A percentile compares a stretch with the other conserved stretches of the same genome.
Conservation (phyloP, 108 stramenopile species). For the Aurantiochytrium sp. region DNA sequence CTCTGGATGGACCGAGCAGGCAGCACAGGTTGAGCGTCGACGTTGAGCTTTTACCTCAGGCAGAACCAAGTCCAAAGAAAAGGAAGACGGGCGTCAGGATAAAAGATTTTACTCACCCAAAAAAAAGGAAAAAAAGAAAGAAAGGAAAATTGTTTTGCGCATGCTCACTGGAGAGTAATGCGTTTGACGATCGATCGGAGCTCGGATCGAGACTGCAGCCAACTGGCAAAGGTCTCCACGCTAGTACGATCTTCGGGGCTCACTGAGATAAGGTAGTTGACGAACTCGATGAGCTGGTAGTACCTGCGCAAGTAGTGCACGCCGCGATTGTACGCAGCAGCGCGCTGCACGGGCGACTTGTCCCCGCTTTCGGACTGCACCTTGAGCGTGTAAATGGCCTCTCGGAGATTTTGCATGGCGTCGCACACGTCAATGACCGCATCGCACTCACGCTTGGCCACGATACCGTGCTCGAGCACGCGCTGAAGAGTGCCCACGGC, state of each 20-base stretch:
- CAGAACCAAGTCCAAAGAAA: too few species aligned
- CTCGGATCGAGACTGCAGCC: neutral
- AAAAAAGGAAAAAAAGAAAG: neutral
- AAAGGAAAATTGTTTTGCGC: too few species aligned
- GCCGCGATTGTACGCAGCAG: neutral
- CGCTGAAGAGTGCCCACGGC: neutral
- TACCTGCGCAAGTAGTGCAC: neutral
- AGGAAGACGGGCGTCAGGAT: too few species aligned
- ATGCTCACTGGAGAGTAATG: neutral
- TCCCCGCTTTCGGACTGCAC: neutral
- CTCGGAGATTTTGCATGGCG: neutral
- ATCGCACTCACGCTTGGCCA: neutral
- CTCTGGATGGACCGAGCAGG: too few species aligned
- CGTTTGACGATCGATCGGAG: neutral
- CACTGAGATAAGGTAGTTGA: neutral
- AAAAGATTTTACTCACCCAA: neutral
- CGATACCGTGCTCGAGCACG: neutral
- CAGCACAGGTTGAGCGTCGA: too few species aligned
- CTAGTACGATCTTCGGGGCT: neutral
- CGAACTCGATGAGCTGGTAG: slow-evolving; percentile 19
- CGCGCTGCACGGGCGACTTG: neutral
- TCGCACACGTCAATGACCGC: neutral
- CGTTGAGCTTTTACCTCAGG: too few species aligned
- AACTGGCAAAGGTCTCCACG: neutral
- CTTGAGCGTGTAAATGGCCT: neutral